Conservation (phyloP, 2,329 filamentous ascomycete genomes). For the Leptographium wingfieldii region DNA sequence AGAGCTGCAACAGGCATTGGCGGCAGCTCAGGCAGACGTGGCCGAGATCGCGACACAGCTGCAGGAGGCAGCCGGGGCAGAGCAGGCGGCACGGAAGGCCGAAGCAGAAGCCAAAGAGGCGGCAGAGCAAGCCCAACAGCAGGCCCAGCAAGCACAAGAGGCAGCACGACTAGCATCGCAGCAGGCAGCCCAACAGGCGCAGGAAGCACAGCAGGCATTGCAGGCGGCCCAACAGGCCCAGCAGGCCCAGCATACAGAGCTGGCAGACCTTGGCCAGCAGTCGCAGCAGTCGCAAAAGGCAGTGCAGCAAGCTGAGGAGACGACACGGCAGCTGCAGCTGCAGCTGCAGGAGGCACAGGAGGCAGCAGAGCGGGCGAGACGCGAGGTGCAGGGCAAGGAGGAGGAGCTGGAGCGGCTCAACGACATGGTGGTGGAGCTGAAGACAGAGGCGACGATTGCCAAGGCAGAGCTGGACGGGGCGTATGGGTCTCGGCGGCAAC, state of each 20-base stretch:
- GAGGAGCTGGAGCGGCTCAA: constrained; percentile 38
- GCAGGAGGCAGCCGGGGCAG: constrained; percentile 8
- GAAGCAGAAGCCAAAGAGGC: not conserved
- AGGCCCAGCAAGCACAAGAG: not conserved
- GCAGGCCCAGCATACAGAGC: no score
- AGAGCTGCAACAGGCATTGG: constrained; percentile 25
- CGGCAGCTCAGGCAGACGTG: constrained; percentile 24
- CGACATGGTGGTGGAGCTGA: constrained; percentile 42
- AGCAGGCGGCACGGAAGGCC: constrained; percentile 18
- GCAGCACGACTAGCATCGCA: constrained; percentile 7
- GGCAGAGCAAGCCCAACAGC: not conserved
- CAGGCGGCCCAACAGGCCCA: constrained; percentile 6
- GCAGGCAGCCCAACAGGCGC: constrained; percentile 9
- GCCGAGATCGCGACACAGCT: constrained; percentile 25
- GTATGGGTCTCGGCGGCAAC: constrained; percentile 45
- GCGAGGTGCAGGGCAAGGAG: constrained; percentile 21
- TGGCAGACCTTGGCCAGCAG: not conserved
- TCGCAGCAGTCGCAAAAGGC: not conserved
- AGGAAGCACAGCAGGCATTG: not conserved
- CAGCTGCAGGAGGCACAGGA: not conserved
- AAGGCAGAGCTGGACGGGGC: constrained; percentile 50
- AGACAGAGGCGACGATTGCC: constrained; percentile 48
- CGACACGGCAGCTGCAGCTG: not conserved
- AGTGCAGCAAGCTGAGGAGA: constrained; percentile 12
- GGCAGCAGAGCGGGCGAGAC: constrained; percentile 17